Evolutionary conservation across 306 rosid species (phyloP).

Genomic region (Cercis canadensis): DNA sequence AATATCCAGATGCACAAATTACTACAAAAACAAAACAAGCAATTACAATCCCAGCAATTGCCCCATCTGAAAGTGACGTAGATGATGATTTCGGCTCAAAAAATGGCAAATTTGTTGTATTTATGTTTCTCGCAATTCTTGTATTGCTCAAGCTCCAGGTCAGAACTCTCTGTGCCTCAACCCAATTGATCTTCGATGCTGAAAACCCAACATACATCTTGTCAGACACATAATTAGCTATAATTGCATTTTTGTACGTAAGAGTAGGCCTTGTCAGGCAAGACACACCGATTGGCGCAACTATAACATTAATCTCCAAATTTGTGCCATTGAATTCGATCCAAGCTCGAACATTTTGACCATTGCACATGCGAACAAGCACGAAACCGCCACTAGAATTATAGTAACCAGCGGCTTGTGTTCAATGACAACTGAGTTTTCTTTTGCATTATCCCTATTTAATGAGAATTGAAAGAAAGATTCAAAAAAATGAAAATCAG

Average conservation of each 20-base stretch:
- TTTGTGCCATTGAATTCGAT: slow-evolving; percentile 67
- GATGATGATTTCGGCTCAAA: slow-evolving; percentile 44
- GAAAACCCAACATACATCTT: slow-evolving; percentile 92
- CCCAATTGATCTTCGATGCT: slow-evolving; percentile 74
- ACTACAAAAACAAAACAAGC: too few relatives aligned
- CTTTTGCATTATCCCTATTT: too few relatives aligned
- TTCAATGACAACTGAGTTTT: too few relatives aligned
- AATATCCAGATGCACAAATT: too few relatives aligned
- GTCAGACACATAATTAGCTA: slow-evolving; percentile 63
- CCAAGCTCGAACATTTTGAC: slow-evolving; percentile 77
- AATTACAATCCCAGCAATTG: too few relatives aligned
- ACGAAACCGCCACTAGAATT: slow-evolving; percentile 61
- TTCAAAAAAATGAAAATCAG: too few relatives aligned
- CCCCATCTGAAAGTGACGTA: slow-evolving; percentile 55
- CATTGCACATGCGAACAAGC: slow-evolving; percentile 63
- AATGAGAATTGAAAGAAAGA: too few relatives aligned
- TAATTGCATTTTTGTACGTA: slow-evolving; percentile 42
- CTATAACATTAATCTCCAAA: slow-evolving; percentile 62
- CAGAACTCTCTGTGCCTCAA: slow-evolving; percentile 74
- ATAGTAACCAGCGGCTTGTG: slow-evolving; percentile 61
- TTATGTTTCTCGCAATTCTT: slow-evolving; percentile 64
- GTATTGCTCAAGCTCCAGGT: slow-evolving; percentile 91
- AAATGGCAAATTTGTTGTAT: slow-evolving; percentile 63
- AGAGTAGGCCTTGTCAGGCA: slow-evolving; percentile 69
- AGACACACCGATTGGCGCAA: slow-evolving; percentile 63